Evolutionary conservation across 495 filamentous ascomycete species (phyloP).

Genomic region (Tetracladium setigerum): DNA sequence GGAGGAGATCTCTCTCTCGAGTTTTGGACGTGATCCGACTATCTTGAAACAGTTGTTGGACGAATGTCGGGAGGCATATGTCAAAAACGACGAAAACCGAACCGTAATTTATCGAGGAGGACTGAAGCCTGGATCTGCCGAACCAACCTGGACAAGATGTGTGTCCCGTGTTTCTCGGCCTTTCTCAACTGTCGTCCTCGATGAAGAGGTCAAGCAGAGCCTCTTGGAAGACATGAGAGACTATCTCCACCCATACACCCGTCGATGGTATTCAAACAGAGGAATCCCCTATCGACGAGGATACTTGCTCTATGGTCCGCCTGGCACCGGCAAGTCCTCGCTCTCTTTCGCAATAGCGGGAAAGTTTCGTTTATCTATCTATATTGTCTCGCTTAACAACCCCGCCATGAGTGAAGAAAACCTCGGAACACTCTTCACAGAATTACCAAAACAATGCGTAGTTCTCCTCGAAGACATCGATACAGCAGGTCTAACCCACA

Average conservation of each 20-base stretch:
- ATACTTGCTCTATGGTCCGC: constrained; percentile 85
- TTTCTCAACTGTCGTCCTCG: constrained; percentile 80
- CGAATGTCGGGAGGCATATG: constrained; percentile 52
- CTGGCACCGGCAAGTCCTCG: constrained; percentile 67
- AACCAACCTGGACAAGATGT: constrained; percentile 43
- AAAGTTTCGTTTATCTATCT: constrained; percentile 61
- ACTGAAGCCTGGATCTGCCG: constrained; percentile 23
- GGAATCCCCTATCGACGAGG: constrained; percentile 77
- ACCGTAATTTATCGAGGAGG: constrained; percentile 60
- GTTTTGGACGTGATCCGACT: constrained; percentile 57
- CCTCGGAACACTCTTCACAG: constrained; percentile 60
- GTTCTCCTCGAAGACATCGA: constrained; percentile 73
- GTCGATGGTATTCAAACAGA: constrained; percentile 70
- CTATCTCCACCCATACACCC: constrained; percentile 71
- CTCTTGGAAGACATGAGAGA: constrained; percentile 81
- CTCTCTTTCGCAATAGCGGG: constrained; percentile 61
- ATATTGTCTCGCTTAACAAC: constrained; percentile 58
- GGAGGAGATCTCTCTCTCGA: constrained; percentile 56
- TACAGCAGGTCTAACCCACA: constrained; percentile 60
- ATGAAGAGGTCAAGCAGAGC: constrained; percentile 62
- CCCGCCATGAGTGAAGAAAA: constrained; percentile 61
- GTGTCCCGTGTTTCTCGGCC: constrained; percentile 60
- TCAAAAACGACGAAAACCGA: constrained; percentile 51
- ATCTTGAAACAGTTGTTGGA: constrained; percentile 58
- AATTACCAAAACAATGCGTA: constrained; percentile 58